Base-by-base conservation (phyloP, 495 filamentous ascomycete species). In the Tuber magnatum region DNA sequence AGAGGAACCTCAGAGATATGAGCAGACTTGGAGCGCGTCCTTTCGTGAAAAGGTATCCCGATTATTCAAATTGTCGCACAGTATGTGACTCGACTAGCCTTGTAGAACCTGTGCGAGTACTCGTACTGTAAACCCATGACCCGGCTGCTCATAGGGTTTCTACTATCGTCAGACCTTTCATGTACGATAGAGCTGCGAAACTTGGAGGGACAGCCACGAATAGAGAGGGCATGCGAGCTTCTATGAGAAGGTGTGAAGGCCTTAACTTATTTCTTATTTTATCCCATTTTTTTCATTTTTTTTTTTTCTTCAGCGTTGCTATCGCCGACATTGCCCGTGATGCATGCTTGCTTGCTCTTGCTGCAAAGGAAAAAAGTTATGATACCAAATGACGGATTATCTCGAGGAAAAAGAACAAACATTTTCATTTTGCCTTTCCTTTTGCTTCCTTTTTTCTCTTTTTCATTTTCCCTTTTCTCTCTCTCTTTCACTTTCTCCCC, bases 361-460 rank as follows among this genome's bases (percentile, higher is more conserved):
- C 44, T 56, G 22, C 48, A 56, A 9, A 61, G 3, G 51, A 14
- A 5, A 32, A 28, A 14, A 14, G 24, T 32, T 61, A 9, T 8
- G 8, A 6, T n/a, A 32, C 56, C 56, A n/a, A 32, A 9, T 16
- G 56, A n/a, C 32, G 4, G n/a, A 61, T 32, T 20, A 32, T 6
- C 56, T 32, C 2, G 1, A 65, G 56, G 28, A 65, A 65, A 35
- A 20, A 28, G 35, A 35, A 65, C 12, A 32, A 61, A 61, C 28
- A 32, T 61, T 61, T 79, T 70, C 70, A 69, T 69, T 78, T 79
- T 79, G 43, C 40, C 28, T 24, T 38, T 32, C 42, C 42, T 32
- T 74, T 77, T 78, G 10, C 46, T 74, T 70, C 35, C 43, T 72
- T 70, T 69, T 68, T 18, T 16, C n/a, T 8, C n/a, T n/a, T n/a